phyloP scores from a whole-genome alignment of 2,329 filamentous ascomycete species.

The Arthroderma sp. region DNA sequence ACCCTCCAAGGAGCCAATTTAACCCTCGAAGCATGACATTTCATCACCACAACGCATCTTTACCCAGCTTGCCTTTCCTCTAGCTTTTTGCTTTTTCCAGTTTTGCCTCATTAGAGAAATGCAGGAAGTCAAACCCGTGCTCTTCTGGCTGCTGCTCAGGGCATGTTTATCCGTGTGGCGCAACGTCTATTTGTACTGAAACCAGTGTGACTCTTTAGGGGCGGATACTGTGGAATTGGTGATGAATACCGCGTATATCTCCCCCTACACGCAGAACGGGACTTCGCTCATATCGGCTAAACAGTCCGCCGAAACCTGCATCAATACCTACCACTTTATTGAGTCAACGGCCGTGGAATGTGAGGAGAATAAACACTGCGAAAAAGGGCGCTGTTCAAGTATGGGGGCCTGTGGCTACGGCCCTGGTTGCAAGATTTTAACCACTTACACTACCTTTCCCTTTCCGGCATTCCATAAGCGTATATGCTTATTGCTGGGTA shows the following conservation, averaged over 20 bases:
- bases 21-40: no score
- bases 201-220: not conserved
- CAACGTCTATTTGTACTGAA: no score
- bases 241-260: slow-evolving; percentile 1
- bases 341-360: not conserved
- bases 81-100: not conserved
- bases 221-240: slow-evolving; percentile 2
- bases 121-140: not conserved
- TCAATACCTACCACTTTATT: not conserved
- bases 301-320: not conserved
- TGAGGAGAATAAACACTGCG: slow-evolving; percentile 3
- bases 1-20: no score
- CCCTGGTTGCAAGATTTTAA: slow-evolving; percentile 1
- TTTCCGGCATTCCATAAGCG: not conserved
- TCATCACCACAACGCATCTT: no score
- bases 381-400: slow-evolving; percentile 4
- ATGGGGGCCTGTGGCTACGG: slow-evolving; percentile 12
- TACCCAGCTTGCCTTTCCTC: not conserved
- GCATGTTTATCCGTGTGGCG: not conserved
- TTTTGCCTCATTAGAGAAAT: not conserved
- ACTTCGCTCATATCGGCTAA: no score
- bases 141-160: not conserved
- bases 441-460: no score
- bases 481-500: not conserved
- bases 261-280: no score